Conservation (phyloP, 345 rosid genomes). For the Eucalyptus marginata region DNA sequence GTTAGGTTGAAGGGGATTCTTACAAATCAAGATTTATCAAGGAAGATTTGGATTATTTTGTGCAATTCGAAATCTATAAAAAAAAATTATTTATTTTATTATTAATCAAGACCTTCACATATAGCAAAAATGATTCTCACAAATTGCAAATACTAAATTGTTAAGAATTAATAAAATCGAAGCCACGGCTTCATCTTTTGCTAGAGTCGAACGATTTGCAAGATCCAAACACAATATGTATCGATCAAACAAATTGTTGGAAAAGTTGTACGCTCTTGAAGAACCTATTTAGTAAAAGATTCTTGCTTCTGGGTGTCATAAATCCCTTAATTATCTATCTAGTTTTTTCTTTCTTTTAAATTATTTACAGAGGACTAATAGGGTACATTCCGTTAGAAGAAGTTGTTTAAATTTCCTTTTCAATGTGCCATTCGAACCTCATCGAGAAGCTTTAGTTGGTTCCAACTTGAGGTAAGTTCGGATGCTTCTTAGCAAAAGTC, state of each 20-base stretch:
- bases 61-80: background rate
- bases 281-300: background rate
- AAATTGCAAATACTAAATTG: background rate
- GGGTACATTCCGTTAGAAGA: background rate
- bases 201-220: background rate
- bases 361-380: background rate
- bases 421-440: background rate
- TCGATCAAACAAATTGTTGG: background rate
- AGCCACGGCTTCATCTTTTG: background rate
- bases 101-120: background rate
- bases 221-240: background rate
- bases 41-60: background rate
- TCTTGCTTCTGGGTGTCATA: background rate
- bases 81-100: background rate
- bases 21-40: constrained; percentile 26
- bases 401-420: background rate
- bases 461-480: background rate
- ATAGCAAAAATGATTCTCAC: background rate
- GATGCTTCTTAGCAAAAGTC: background rate
- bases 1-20: constrained; percentile 48
- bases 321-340: background rate
- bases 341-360: background rate
- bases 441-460: background rate
- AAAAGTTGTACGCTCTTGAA: background rate
- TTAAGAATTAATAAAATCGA: background rate